A percentile compares a stretch with the other conserved stretches of the same genome.
Evolutionary conservation across 768 basidiomycete species (phyloP).

Genomic region (Serendipita sp.): DNA sequence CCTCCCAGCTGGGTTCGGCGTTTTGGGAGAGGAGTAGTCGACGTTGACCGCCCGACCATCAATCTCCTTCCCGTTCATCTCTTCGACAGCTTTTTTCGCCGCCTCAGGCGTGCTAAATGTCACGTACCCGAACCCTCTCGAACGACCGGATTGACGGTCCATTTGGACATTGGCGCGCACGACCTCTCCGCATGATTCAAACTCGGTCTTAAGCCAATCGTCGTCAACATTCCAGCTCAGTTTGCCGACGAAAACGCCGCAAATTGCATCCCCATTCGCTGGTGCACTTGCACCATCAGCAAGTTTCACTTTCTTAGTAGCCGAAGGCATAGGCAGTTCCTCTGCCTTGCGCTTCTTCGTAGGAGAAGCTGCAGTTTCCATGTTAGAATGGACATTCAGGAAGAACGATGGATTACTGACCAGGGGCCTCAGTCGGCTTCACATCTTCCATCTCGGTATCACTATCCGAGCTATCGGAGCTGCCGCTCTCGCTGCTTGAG

Average conservation of each 20-base stretch:
- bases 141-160: conserved; percentile 66
- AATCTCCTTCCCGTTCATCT: conserved; percentile 72
- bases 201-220: conserved; percentile 85
- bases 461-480: conserved; percentile 4
- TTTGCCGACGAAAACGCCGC: conserved; percentile 77
- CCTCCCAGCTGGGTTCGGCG: conserved; percentile 38
- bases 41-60: conserved; percentile 82
- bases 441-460: conserved; percentile 13
- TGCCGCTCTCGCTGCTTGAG: neutral
- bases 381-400: conserved; percentile 2
- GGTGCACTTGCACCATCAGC: conserved; percentile 33
- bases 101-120: conserved; percentile 55
- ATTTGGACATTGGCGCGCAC: conserved; percentile 75
- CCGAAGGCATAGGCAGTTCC: conserved; percentile 32
- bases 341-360: conserved; percentile 73
- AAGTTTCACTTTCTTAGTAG: conserved; percentile 72
- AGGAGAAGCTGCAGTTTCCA: neutral
- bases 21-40: conserved; percentile 52
- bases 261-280: conserved; percentile 32
- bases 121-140: conserved; percentile 75
- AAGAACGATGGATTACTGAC: conserved; percentile 17
- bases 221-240: conserved; percentile 96
- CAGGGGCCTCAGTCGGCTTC: neutral
- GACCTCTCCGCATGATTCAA: conserved; percentile 77
- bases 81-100: conserved; percentile 59